These are phyloP conservation scores for Phytophthora pisi DNA, from an alignment of 352 stramenopile species.

Conservation along the genomic window DNA sequence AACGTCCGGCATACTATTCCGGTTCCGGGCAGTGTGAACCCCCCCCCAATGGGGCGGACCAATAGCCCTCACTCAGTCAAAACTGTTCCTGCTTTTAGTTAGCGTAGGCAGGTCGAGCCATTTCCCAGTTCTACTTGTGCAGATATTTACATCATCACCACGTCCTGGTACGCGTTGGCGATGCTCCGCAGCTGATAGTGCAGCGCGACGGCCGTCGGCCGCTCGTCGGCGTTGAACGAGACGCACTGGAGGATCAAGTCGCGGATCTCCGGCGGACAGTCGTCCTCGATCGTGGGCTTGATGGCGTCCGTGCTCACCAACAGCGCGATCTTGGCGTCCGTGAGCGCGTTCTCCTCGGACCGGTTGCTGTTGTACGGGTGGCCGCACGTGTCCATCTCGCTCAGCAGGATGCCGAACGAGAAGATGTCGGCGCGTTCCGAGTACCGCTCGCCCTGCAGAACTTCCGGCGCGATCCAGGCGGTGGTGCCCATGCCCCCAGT, in stretches of 20 bases:
- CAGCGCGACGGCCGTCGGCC: constrained; percentile 60
- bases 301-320: constrained; percentile 53
- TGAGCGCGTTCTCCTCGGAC: constrained; percentile 25
- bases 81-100: constrained; percentile 1
- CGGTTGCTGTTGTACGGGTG: constrained; percentile 41
- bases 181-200: constrained; percentile 60
- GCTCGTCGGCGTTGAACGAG: constrained; percentile 39
- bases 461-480: constrained; percentile 71
- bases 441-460: constrained; percentile 60
- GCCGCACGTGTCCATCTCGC: constrained; percentile 52
- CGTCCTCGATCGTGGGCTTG: constrained; percentile 45
- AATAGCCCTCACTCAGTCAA: background rate
- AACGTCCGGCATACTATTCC: no score
- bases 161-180: constrained; percentile 22
- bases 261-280: constrained; percentile 53
- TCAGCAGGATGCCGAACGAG: constrained; percentile 65
- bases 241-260: constrained; percentile 54
- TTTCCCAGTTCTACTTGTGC: constrained; percentile 3
- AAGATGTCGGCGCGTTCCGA: constrained; percentile 73
- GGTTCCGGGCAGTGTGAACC: no score
- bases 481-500: constrained; percentile 57
- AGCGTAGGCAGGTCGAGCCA: constrained; percentile 1
- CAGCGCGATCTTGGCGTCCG: constrained; percentile 53
- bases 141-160: constrained; percentile 19
- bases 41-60: background rate